Percentiles rank a stretch among this genome's conserved stretches.
phyloP scores from a whole-genome alignment of 257 asterid species.

The Lantana camara region DNA sequence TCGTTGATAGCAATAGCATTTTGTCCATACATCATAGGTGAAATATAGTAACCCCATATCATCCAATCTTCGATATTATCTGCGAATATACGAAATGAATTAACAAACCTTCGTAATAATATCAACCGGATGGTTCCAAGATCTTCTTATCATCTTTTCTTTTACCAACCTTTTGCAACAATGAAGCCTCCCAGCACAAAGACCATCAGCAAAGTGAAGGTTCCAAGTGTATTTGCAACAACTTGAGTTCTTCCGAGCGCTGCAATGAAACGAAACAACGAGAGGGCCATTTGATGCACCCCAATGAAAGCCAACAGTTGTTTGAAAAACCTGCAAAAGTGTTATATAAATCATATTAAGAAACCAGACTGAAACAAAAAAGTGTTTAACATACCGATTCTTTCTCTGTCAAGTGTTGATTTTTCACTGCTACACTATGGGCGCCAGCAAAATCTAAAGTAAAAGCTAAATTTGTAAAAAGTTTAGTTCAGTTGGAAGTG shows the following conservation, averaged over 20 bases:
- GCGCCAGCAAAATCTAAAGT: too few species aligned
- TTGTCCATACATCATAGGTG: constrained; percentile 95
- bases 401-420: too few species aligned
- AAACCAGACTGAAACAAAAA: too few species aligned
- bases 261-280: constrained; percentile 77
- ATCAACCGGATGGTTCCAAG: too few species aligned
- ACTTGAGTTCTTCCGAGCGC: constrained; percentile 77
- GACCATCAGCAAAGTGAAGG: constrained; percentile 64
- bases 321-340: constrained; percentile 63
- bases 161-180: constrained; percentile 62
- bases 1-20: constrained; percentile 88
- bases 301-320: constrained; percentile 74
- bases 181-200: constrained; percentile 82
- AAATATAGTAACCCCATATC: constrained; percentile 90
- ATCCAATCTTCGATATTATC: constrained; percentile 81
- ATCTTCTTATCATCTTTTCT: too few species aligned
- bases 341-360: too few species aligned
- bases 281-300: constrained; percentile 79
- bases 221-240: constrained; percentile 73
- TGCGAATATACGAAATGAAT: too few species aligned
- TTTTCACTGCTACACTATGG: too few species aligned
- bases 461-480: too few species aligned
- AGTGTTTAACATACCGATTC: too few species aligned
- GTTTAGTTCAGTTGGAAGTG: too few species aligned
- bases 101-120: too few species aligned